Base-by-base conservation (phyloP, 345 rosid genomes). In the Populus alba region DNA sequence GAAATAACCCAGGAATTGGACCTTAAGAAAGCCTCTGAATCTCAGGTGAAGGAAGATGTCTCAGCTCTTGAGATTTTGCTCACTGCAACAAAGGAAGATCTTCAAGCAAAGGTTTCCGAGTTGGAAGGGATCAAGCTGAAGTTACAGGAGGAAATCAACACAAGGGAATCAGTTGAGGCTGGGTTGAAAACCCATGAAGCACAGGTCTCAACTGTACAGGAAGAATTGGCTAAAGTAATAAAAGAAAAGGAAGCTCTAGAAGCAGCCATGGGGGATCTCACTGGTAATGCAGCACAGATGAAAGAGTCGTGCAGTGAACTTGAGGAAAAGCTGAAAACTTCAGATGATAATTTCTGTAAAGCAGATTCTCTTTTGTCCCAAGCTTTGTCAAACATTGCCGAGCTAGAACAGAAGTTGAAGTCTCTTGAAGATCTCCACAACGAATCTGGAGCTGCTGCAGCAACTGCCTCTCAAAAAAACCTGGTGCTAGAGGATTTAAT, bases 381-480 rank as follows among this genome's bases (percentile, higher is more conserved):
- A 82, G 91, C 98, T 75, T 85, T 92, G 82, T 83, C 91, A 8
- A 85, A 83, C 81, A 92, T 83, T 75, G 87, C 87, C 66, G 97
- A 90, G 82, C 95, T 94, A 70, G 94, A 88, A 71, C 83, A 91
- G 82, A 92, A 90, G 83, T 66, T 94, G 86, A 91, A 91, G 80
- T 89, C 92, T 38, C 81, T 92, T 71, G 97, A 90, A 81, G 92
- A 84, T 71, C 88, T 84, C 73, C 92, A 89, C 74, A 80, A 15
- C 51, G 91, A 91, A 83, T 81, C 92, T 35, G 90, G 89, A 79
- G 80, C 85, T 77, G 92, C 78, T 72, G 94, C 92, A 78, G 87
- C 86, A 81, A 88, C 88, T 67, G 92, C 94, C 78, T 81, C 92
- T 31, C 89, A 90, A 78, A 94, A 85, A 87, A 91, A 85, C 83